Conservation (phyloP, 805 yeast species). For the Metschnikowia similis region DNA sequence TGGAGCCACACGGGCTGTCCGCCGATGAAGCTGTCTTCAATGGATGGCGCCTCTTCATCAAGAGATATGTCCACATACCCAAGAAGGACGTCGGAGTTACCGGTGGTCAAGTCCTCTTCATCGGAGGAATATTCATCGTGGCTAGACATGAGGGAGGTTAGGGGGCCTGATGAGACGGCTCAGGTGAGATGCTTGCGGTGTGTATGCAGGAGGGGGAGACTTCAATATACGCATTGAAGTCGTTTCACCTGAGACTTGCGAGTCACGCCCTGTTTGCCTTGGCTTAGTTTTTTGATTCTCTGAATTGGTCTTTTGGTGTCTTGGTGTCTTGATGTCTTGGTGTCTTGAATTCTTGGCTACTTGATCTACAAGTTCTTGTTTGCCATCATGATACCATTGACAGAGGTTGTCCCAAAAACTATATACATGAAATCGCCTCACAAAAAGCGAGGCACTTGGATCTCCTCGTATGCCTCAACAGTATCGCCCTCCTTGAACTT, state of each 20-base stretch:
- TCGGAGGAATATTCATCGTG: slow-evolving; percentile 52
- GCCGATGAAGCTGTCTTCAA: slow-evolving; percentile 78
- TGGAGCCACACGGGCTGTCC: slow-evolving; percentile 68
- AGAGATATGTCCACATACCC: slow-evolving; percentile 62
- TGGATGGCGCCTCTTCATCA: slow-evolving; percentile 35
- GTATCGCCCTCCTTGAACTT: slow-evolving; percentile 71
- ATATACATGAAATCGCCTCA: slow-evolving; percentile 8
- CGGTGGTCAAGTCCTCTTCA: slow-evolving; percentile 38
- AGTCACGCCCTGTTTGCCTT: no score
- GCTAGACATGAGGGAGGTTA: slow-evolving; percentile 27
- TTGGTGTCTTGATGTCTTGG: no score
- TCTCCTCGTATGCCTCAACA: slow-evolving; percentile 69
- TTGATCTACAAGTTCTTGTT: no score
- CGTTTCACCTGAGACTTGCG: no score
- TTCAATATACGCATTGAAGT: no score
- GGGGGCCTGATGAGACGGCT: background rate
- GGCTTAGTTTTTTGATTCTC: no score
- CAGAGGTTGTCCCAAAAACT: background rate
- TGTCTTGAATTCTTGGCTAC: no score
- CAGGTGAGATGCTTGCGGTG: background rate
- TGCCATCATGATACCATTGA: no score
- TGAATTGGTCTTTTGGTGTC: no score
- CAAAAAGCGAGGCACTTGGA: slow-evolving; percentile 37
- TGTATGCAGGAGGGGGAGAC: background rate
- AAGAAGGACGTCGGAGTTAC: slow-evolving; percentile 43